A percentile compares a stretch with the other conserved stretches of the same genome.
Conservation (phyloP, 345 rosid species). For the Moringa oleifera region DNA sequence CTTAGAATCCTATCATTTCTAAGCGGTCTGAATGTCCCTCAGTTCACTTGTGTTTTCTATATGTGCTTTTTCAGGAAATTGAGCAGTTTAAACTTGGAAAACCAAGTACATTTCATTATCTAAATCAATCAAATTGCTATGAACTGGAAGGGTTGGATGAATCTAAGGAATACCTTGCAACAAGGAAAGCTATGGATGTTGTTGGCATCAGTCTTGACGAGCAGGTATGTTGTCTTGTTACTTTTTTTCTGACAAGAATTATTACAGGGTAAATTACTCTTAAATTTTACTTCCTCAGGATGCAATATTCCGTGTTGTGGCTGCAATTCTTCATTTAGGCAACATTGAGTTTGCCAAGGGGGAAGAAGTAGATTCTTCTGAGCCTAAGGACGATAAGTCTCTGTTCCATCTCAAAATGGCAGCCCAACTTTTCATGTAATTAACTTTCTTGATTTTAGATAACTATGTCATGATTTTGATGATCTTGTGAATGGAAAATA, state of each 20-base stretch:
- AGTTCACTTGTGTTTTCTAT: slow-evolving; percentile 11
- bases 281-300: slow-evolving; percentile 43
- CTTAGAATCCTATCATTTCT: not conserved
- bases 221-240: slow-evolving; percentile 52
- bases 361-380: slow-evolving; percentile 71
- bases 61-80: slow-evolving; percentile 45
- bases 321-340: slow-evolving; percentile 97
- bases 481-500: slow-evolving; percentile 9
- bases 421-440: slow-evolving; percentile 85
- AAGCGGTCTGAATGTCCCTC: not conserved
- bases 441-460: slow-evolving; percentile 7
- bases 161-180: slow-evolving; percentile 66
- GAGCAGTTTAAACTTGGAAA: slow-evolving; percentile 75
- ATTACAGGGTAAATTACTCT: slow-evolving; percentile 19
- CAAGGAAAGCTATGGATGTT: slow-evolving; percentile 90
- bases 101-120: slow-evolving; percentile 80
- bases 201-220: slow-evolving; percentile 78
- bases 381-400: slow-evolving; percentile 85
- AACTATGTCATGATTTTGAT: slow-evolving; percentile 1
- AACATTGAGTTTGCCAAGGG: slow-evolving; percentile 83
- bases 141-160: slow-evolving; percentile 82
- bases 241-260: slow-evolving; percentile 7
- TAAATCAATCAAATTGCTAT: slow-evolving; percentile 83
- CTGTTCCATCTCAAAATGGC: slow-evolving; percentile 68
- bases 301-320: slow-evolving; percentile 84